Percentiles rank a stretch among this genome's conserved stretches.
These are phyloP conservation scores for Angomonas deanei DNA, from an alignment of 208 protist genomes.

Conservation along the genomic window DNA sequence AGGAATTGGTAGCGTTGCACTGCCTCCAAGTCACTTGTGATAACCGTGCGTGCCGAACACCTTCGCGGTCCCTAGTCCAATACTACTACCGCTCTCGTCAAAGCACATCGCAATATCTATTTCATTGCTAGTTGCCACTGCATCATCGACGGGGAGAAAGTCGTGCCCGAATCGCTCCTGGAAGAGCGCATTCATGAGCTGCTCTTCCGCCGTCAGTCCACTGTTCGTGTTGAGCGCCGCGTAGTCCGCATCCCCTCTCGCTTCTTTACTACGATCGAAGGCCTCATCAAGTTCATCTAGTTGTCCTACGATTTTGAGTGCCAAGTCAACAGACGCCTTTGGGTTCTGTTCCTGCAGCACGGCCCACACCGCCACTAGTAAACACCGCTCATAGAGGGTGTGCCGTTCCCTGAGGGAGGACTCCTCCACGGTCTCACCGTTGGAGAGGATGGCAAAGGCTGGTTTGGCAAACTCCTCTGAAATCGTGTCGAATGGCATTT, in stretches of 20 bases:
- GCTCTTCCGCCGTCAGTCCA: slow-evolving; percentile 26
- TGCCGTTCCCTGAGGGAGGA: background rate
- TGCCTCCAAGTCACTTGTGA: slow-evolving; percentile 19
- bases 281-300: background rate
- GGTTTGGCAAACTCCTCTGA: slow-evolving; percentile 10
- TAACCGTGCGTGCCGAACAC: slow-evolving; percentile 79
- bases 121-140: slow-evolving; percentile 19
- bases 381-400: background rate
- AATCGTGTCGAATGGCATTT: slow-evolving; percentile 46
- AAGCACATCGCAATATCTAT: slow-evolving; percentile 83
- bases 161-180: slow-evolving; percentile 40
- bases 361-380: background rate
- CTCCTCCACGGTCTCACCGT: slow-evolving; percentile 12
- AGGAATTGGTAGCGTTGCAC: no score
- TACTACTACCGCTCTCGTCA: slow-evolving; percentile 37
- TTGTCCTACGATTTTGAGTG: background rate
- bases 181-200: slow-evolving; percentile 55
- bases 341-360: background rate
- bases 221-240: slow-evolving; percentile 3
- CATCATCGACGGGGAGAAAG: background rate
- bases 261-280: background rate
- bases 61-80: slow-evolving; percentile 56
- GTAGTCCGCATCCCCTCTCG: background rate
- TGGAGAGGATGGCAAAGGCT: background rate
- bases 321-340: background rate